Percentiles rank a stretch among this genome's conserved stretches.
These are phyloP conservation scores for Backusella westeae DNA, from an alignment of 192 early-diverging fungal species.

Conservation along the genomic window DNA sequence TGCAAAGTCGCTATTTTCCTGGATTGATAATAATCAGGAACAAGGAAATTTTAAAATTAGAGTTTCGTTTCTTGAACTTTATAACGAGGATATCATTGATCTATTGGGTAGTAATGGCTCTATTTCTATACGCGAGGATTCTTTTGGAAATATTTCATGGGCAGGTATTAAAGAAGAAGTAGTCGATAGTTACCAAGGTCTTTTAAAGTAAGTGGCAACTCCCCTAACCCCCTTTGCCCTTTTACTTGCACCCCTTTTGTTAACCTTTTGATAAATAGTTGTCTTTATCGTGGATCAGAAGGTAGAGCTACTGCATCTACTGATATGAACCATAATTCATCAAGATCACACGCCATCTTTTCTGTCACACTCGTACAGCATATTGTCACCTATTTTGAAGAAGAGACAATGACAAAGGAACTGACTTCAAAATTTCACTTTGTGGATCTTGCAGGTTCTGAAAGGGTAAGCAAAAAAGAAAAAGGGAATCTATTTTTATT, in stretches of 20 bases:
- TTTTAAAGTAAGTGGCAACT: slow-evolving; percentile 52
- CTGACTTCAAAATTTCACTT: slow-evolving; percentile 85
- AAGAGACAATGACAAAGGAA: slow-evolving; percentile 15
- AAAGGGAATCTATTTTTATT: neutral
- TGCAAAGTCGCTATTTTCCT: slow-evolving; percentile 55
- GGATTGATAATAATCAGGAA: slow-evolving; percentile 30
- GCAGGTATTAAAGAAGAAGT: slow-evolving; percentile 77
- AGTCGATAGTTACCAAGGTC: slow-evolving; percentile 63
- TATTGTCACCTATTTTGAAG: slow-evolving; percentile 37
- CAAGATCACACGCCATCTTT: slow-evolving; percentile 97
- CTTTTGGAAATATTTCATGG: slow-evolving; percentile 83
- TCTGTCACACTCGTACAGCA: slow-evolving; percentile 84
- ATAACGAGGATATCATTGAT: slow-evolving; percentile 95
- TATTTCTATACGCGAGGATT: slow-evolving; percentile 71
- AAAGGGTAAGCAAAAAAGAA: slow-evolving; percentile 52
- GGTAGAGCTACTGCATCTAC: slow-evolving; percentile 82
- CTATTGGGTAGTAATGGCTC: slow-evolving; percentile 63
- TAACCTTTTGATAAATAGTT: slow-evolving; percentile 34
- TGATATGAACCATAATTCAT: slow-evolving; percentile 95
- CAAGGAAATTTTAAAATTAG: slow-evolving; percentile 41
- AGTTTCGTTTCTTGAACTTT: slow-evolving; percentile 94
- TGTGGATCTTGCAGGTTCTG: slow-evolving; percentile 98
- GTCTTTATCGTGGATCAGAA: slow-evolving; percentile 53
- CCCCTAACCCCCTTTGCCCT: neutral
- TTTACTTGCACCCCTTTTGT: neutral